Percentiles rank a stretch among this genome's conserved stretches.
phyloP scores from a whole-genome alignment of 1,284 basidiomycete genomes.

The Cryptococcus sp. region DNA sequence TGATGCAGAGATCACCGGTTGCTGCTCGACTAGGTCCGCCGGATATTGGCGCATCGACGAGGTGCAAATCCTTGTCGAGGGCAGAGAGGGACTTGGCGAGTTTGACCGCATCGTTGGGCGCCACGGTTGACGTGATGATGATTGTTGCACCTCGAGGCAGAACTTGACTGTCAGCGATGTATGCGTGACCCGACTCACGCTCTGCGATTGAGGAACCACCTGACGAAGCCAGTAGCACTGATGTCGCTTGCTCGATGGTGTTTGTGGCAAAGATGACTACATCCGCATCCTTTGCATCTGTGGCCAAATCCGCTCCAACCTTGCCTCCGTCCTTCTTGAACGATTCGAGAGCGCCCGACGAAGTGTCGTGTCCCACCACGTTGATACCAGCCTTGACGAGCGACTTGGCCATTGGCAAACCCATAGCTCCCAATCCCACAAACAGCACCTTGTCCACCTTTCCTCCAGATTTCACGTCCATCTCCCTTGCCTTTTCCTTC shows the following conservation, averaged over 20 bases:
- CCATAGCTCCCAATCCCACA: slow-evolving; percentile 32
- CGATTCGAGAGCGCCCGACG: slow-evolving; percentile 6
- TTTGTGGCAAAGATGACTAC: slow-evolving; percentile 23
- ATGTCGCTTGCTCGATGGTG: slow-evolving; percentile 22
- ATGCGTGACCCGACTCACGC: slow-evolving; percentile 9
- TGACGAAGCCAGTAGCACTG: slow-evolving; percentile 21
- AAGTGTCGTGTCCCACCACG: slow-evolving; percentile 17
- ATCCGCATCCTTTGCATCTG: slow-evolving; percentile 15
- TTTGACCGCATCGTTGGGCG: slow-evolving; percentile 26
- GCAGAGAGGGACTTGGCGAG: slow-evolving; percentile 18
- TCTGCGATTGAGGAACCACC: slow-evolving; percentile 14
- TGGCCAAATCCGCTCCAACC: slow-evolving; percentile 8
- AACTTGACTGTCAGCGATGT: slow-evolving; percentile 4
- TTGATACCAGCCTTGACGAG: slow-evolving; percentile 19
- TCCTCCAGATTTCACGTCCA: slow-evolving; percentile 11
- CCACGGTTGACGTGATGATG: slow-evolving; percentile 42
- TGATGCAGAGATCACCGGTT: slow-evolving; percentile 36
- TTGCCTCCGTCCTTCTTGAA: slow-evolving; percentile 21
- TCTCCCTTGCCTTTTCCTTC: slow-evolving; percentile 22
- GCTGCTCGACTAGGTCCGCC: slow-evolving; percentile 36
- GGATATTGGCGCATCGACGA: slow-evolving; percentile 43
- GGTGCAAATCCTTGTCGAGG: slow-evolving; percentile 15
- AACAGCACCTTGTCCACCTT: slow-evolving; percentile 22
- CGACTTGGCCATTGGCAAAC: slow-evolving; percentile 22
- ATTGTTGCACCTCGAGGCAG: slow-evolving; percentile 28